Evolutionary conservation across 495 filamentous ascomycete species (phyloP).

Genomic region (Trichoderma virens): DNA sequence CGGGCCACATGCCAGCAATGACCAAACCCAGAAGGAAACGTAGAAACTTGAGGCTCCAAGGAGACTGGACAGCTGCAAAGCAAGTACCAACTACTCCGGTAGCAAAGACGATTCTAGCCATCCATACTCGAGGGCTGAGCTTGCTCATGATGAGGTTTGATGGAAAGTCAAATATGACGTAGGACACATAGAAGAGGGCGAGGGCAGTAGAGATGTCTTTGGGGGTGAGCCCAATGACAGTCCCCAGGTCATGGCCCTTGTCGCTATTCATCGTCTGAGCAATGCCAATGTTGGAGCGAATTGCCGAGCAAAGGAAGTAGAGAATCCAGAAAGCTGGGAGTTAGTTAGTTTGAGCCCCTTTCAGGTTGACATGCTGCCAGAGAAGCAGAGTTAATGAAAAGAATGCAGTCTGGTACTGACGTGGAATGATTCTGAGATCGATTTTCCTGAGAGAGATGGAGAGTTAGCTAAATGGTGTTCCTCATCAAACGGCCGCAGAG

Average conservation of each 20-base stretch:
- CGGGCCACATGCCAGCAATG: slow-evolving; percentile 91
- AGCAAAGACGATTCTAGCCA: slow-evolving; percentile 84
- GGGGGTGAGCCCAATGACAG: slow-evolving; percentile 55
- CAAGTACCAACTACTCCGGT: slow-evolving; percentile 78
- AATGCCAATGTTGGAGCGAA: slow-evolving; percentile 82
- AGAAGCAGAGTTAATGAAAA: slow-evolving; percentile 7
- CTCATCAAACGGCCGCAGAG: background rate
- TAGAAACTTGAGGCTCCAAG: slow-evolving; percentile 85
- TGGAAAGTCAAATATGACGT: slow-evolving; percentile 82
- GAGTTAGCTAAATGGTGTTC: background rate
- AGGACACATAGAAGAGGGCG: slow-evolving; percentile 84
- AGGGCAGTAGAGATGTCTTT: slow-evolving; percentile 76
- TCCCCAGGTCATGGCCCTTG: slow-evolving; percentile 58
- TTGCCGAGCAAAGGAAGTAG: slow-evolving; percentile 87
- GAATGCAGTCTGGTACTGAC: slow-evolving; percentile 23
- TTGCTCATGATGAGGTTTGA: slow-evolving; percentile 86
- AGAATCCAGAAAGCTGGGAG: slow-evolving; percentile 75
- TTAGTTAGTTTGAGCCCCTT: slow-evolving; percentile 11
- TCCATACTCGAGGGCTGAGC: slow-evolving; percentile 81
- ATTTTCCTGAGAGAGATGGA: slow-evolving; percentile 49
- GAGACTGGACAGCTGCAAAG: slow-evolving; percentile 69
- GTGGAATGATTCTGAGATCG: slow-evolving; percentile 75
- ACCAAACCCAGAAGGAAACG: slow-evolving; percentile 82
- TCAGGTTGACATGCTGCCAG: background rate
- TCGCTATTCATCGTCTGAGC: slow-evolving; percentile 82